Base-by-base conservation (phyloP, 176 grass and related monocot genomes). In the Melocanna baccifera region DNA sequence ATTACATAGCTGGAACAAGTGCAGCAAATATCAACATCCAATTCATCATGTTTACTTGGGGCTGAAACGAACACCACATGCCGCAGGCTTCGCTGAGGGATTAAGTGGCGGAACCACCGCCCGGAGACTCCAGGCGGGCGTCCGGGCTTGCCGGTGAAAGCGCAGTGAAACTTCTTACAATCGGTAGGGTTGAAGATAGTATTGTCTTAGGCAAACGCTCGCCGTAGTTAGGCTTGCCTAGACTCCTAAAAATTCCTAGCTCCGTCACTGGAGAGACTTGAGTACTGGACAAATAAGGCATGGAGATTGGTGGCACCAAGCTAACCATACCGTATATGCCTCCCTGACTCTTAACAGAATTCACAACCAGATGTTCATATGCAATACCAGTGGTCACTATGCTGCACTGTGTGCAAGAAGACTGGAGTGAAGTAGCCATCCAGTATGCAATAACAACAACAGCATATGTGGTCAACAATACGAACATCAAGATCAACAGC, bases 371-470 rank as follows among this genome's bases (percentile, higher is more conserved):
- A 72, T 32, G 70, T 20, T 47, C n/a, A 83, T 57, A 61, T 39
- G 28, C 40, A 36, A 45, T 62, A 25, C 18, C n/a, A 26, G 36
- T 20, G 19, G 5, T 42, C n/a, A 3, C 36, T 28, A 37, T 90
- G 84, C 36, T 85, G 13, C 77, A 72, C 12, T 61, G 16, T 0
- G n/a, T 82, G 56, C 62, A 86, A 53, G 67, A 71, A 55, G 76
- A 90, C 28, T 91, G 83, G 69, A 84, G 67, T 53, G 62, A 55
- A 2, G 82, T 39, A 1, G 83, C 70, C 20, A 56, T 85, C 43
- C 73, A 80, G 22, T 90, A 80, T 16, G 80, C 80, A 30, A 86
- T 85, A 80, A 87, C 55, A 55, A 20, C 87, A 42, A 84, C 84
- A 20, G 69, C 84, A 11, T 30, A 46, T 23, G 40, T 87, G 28